These are phyloP conservation scores for Phytophthora sp. DNA, from an alignment of 352 stramenopile species.

Conservation along the genomic window DNA sequence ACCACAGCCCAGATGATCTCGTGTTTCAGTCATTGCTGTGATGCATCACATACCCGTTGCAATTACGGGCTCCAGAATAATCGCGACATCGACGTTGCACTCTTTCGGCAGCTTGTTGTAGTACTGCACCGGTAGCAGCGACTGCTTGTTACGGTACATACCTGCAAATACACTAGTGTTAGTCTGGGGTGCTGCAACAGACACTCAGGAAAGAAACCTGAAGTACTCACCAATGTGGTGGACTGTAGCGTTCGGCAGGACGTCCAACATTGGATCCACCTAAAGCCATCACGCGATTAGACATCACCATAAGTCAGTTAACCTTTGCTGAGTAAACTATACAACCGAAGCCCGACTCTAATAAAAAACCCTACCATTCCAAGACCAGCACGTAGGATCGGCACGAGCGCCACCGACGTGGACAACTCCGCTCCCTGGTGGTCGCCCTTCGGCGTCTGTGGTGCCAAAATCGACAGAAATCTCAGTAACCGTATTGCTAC, in stretches of 20 bases:
- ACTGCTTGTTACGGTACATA: conserved; percentile 92
- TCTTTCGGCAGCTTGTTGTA: conserved; percentile 98
- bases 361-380: conserved; percentile 68
- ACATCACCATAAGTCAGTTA: neutral
- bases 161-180: conserved; percentile 31
- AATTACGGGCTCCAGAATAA: conserved; percentile 97
- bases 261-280: conserved; percentile 96
- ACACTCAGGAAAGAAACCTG: conserved; percentile 20
- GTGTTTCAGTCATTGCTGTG: neutral
- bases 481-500: neutral
- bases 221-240: conserved; percentile 95
- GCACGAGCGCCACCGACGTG: conserved; percentile 94
- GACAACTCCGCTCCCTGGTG: conserved; percentile 89
- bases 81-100: conserved; percentile 92
- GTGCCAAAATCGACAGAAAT: neutral
- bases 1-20: no score
- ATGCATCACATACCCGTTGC: conserved; percentile 78
- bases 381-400: conserved; percentile 94
- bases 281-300: conserved; percentile 45
- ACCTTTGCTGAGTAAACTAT: neutral
- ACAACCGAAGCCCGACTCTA: neutral
- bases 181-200: conserved; percentile 1
- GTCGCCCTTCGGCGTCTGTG: conserved; percentile 73
- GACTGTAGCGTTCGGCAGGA: conserved; percentile 95
- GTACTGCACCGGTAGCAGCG: conserved; percentile 96